A percentile compares a stretch with the other conserved stretches of the same genome.
These are phyloP conservation scores for Nymphaea thermarum DNA, from an alignment of 164 flowering plant species.

Conservation along the genomic window DNA sequence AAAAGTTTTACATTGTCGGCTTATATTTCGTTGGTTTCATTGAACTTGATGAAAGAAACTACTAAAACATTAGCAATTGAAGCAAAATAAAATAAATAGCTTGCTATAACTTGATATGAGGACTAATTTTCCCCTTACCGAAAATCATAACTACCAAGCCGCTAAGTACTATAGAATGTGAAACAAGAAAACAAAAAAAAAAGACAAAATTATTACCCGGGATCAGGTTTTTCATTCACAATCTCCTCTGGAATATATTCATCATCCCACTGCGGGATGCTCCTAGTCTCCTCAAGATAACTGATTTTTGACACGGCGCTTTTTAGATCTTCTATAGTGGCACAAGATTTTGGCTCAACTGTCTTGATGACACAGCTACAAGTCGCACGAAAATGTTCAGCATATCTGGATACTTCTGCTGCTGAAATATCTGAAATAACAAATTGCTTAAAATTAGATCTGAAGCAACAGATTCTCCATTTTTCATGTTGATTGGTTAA, in stretches of 20 bases:
- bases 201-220: slow-evolving; percentile 43
- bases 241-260: slow-evolving; percentile 88
- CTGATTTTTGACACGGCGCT: slow-evolving; percentile 39
- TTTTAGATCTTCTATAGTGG: slow-evolving; percentile 55
- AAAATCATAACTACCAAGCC: no score
- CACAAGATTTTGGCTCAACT: slow-evolving; percentile 65
- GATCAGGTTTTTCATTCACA: slow-evolving; percentile 51
- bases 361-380: slow-evolving; percentile 71
- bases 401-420: slow-evolving; percentile 51
- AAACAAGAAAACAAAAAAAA: no score
- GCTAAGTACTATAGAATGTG: no score
- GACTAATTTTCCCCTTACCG: no score
- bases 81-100: neutral
- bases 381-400: slow-evolving; percentile 54
- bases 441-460: neutral
- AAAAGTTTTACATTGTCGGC: neutral
- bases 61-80: neutral
- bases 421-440: slow-evolving; percentile 51
- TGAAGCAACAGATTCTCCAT: neutral
- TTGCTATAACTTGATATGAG: neutral
- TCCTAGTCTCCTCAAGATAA: slow-evolving; percentile 43
- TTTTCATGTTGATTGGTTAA: neutral
- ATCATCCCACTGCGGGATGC: slow-evolving; percentile 78
- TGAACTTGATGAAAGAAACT: no score
- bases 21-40: neutral